Conservation (phyloP, 495 filamentous ascomycete genomes). For the Rostrohypoxylon terebratum region DNA sequence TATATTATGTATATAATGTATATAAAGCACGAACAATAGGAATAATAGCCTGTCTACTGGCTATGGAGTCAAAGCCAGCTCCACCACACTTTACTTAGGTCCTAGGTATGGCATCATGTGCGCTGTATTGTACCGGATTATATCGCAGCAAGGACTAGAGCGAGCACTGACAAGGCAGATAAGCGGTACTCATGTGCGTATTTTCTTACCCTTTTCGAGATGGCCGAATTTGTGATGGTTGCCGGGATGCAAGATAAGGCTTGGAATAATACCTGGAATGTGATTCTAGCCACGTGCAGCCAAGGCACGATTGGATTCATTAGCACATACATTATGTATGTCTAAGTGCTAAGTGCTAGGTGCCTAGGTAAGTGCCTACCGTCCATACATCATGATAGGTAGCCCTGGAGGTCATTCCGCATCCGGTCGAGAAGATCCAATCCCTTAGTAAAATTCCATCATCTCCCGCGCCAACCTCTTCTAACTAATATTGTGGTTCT, state of each 20-base stretch:
- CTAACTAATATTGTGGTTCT: constrained; percentile 17
- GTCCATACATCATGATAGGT: too few relatives aligned
- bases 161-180: constrained; percentile 29
- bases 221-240: constrained; percentile 47
- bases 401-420: constrained; percentile 42
- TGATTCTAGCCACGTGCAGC: constrained; percentile 47
- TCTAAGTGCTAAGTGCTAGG: not conserved
- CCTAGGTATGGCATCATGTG: constrained; percentile 42
- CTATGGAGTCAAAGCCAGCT: not conserved
- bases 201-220: constrained; percentile 39
- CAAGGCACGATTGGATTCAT: constrained; percentile 29
- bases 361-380: not conserved
- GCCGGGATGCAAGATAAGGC: constrained; percentile 48
- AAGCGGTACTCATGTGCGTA: constrained; percentile 40
- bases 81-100: constrained; percentile 21
- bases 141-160: constrained; percentile 22
- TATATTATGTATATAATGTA: constrained; percentile 8
- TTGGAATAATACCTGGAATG: constrained; percentile 40
- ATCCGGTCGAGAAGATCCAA: constrained; percentile 33
- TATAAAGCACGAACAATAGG: not conserved
- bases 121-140: constrained; percentile 36
- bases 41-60: not conserved
- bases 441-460: constrained; percentile 18
- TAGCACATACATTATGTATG: constrained; percentile 13
- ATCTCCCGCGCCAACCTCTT: constrained; percentile 31